A percentile compares a stretch with the other conserved stretches of the same genome.
Evolutionary conservation across 2,329 filamentous ascomycete species (phyloP).

Genomic region (Botryotinia calthae): DNA sequence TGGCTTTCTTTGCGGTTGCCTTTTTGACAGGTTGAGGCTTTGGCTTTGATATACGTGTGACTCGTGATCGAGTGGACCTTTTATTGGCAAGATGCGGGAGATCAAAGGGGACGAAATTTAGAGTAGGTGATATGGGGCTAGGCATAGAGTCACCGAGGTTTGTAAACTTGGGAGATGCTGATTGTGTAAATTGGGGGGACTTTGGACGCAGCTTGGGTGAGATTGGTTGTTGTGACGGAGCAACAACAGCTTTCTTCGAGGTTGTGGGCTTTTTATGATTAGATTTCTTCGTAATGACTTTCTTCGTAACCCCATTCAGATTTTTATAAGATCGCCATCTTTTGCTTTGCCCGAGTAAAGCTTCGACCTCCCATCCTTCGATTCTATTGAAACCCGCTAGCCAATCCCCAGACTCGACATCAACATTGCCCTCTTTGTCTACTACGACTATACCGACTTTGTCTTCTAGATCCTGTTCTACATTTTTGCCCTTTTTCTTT

Average conservation of each 20-base stretch:
- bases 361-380: constrained; percentile 19
- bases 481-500: neutral
- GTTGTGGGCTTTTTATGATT: neutral
- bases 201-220: neutral
- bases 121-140: neutral
- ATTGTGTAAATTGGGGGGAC: neutral
- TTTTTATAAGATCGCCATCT: neutral
- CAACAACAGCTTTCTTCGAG: neutral
- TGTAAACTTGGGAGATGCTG: neutral
- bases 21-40: neutral
- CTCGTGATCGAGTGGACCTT: neutral
- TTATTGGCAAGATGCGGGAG: neutral
- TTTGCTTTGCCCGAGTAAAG: constrained; percentile 2
- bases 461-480: neutral
- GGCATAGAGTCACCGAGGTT: neutral
- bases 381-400: constrained; percentile 12
- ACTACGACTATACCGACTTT: constrained; percentile 16
- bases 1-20: neutral
- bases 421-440: constrained; percentile 19
- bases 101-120: constrained; percentile 6
- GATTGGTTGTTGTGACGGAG: neutral
- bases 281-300: neutral
- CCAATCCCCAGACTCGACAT: constrained; percentile 17
- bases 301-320: neutral
- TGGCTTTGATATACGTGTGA: constrained; percentile 9